Evolutionary conservation across 495 filamentous ascomycete genomes (phyloP), one percentile per base, ranked within the genome.

Genomic region (Hypoxylon lenormandii): DNA sequence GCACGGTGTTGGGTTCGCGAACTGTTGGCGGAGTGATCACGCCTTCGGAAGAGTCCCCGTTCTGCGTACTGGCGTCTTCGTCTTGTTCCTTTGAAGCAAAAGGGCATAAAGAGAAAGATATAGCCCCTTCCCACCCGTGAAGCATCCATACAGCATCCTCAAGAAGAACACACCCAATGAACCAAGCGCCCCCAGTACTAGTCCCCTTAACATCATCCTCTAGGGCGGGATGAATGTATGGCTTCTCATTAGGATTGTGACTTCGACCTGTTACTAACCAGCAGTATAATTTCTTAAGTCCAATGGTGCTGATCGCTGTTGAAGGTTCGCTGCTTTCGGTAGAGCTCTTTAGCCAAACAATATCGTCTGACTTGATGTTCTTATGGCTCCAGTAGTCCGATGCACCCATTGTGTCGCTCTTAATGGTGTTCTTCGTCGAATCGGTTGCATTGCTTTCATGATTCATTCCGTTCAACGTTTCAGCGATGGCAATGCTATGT

Each of bases 181-280:
- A 76, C 75, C 75, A 76, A 30, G 74, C 55, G 37, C 76, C 75
- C 40, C 72, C 73, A 21, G 65, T 38, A 1, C 52, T 30, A n/a
- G 42, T 61, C 28, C 60, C 62, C 1, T 45, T 60, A 19, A 65
- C 12, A 19, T 72, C 69, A 26, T 62, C 40, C 42, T 72, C 69
- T 5, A 69, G 72, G n/a, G 63, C 30, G 2, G 63, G 40, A 21
- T 74, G 69, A 12, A 69, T 69, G 5, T 59, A 47, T 13, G 69
- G 57, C 19, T 63, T 58, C 21, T 51, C 58, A 19, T 26, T 46
- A 13, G 59, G 58, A 18, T 45, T 58, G 10, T 58, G 10, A 47
- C 19, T 11, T 22, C n/a, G 11, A n/a, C 19, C 2, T 51, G 19
- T 16, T 6, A 40, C 42, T 10, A 6, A 19, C 1, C 40, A 38